These are phyloP conservation scores for Lasiodiplodia sp. DNA, from an alignment of 2,329 filamentous ascomycete species.

Conservation along the genomic window DNA sequence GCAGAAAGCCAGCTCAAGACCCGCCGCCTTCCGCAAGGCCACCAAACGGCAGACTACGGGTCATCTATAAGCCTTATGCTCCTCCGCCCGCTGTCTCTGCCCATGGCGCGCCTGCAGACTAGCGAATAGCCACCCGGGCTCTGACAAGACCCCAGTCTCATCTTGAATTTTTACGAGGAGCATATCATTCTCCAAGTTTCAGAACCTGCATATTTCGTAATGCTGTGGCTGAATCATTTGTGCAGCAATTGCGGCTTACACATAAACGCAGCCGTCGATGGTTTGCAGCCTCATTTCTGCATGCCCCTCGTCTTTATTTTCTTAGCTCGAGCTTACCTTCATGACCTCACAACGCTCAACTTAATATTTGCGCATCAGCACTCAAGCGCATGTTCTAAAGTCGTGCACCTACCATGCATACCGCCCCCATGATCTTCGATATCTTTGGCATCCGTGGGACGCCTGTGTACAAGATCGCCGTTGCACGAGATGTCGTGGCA, in stretches of 20 bases:
- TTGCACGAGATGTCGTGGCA: slow-evolving; percentile 6
- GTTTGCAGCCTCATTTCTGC: neutral
- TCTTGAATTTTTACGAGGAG: no score
- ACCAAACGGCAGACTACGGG: slow-evolving; percentile 2
- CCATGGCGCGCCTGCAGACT: neutral
- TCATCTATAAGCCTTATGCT: slow-evolving; percentile 11
- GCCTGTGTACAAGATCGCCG: neutral
- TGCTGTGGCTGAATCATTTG: no score
- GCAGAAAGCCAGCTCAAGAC: neutral
- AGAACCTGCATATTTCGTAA: neutral
- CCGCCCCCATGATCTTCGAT: neutral
- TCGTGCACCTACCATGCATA: neutral
- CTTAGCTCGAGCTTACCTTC: neutral
- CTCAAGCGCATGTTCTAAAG: neutral
- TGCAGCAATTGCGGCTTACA: neutral
- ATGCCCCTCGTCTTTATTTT: neutral
- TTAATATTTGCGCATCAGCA: neutral
- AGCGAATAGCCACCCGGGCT: neutral
- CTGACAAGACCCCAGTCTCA: neutral
- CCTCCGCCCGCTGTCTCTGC: neutral
- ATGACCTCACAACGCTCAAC: neutral
- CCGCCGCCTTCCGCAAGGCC: slow-evolving; percentile 16
- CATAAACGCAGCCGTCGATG: neutral
- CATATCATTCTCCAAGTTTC: neutral
- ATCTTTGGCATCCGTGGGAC: neutral